Evolutionary conservation across 1,139 yeast species (phyloP), one percentile per base, ranked within the genome.

Genomic region (Sugiyamaella novakii): DNA sequence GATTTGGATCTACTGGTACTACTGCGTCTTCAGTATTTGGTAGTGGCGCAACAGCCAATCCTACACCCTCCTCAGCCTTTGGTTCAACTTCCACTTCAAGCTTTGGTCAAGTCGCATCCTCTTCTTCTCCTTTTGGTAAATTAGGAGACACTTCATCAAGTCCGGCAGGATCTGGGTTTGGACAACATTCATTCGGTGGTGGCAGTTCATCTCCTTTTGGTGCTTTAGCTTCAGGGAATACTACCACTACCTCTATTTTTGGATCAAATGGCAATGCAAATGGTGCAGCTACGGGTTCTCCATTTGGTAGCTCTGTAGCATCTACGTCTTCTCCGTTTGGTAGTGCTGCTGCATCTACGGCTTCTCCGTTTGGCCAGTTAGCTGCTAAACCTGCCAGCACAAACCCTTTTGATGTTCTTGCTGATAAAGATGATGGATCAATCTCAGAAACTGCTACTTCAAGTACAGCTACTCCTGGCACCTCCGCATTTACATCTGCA

Each of bases 121-220:
- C 30, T 7, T 8, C 45, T 11, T 27, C 40, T 17, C 45, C 45
- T 7, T 41, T 41, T 24, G 45, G 45, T 4, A 19, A 36, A 2
- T 7, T 34, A 3, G 39, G 24, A 12, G 14, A 15, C 8, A 17
- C 43, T 15, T 14, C 11, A 28, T 14, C 17, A 15, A 14, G 42
- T 14, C 31, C 37, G 7, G 28, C 24, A 6, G 49, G 50, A 17
- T 41, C 59, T 1, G 57, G 58, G 1, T 60, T 61, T 50, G 66
- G 65, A 8, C 41, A 43, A 44, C 38, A 45, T 12, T 42, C 59
- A 3, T 52, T 47, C 33, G 55, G 57, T 12, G 31, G 35, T 21
- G 4, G 21, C 30, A 15, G 19, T 18, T 7, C 43, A 5, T 30
- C 46, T 19, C 34, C 46, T 17, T 40, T 39, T 25, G 40, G 28